Base-by-base conservation (phyloP, 768 basidiomycete genomes). In the Leucosporidium yakuticum region DNA sequence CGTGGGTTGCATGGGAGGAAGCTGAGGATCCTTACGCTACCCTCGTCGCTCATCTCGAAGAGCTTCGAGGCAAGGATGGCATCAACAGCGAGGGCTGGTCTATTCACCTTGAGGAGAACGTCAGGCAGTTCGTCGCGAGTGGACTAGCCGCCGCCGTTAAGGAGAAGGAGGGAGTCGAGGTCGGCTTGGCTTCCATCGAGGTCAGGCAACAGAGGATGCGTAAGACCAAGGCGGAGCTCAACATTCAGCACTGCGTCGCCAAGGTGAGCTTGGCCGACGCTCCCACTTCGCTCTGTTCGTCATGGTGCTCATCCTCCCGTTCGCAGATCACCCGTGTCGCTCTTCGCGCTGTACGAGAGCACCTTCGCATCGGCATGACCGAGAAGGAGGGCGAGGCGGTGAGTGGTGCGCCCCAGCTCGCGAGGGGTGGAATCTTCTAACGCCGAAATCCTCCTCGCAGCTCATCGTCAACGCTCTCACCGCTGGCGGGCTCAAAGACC, bases 101-200 rank as follows among this genome's bases (percentile, higher is more conserved):
- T 32, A 49, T 68, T 15, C 57, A 68, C 17, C 20, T 64, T 20
- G 67, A 68, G 51, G 67, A 68, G 63, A 68, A 68, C 39, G 67
- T 68, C 1, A 23, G 62, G 34, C 44, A 55, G 57, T 68, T 63
- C 25, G 56, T 68, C 25, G 25, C 32, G 5, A 19, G 36, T 4
- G 66, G 66, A 17, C 27, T 68, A 1, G 55, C 7, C 20, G 55
- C 49, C 4, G 61, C 54, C 12, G 67, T 14, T 8, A 8, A 25
- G 48, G 29, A 20, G 49, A 17, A 34, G 48, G 31, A 31, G 5
- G 2, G 32, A 20, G 44, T 25, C 19, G 47, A n/a, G 65, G 39
- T 68, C 19, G 39, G 32, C 8, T 39, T 68, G 31, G 67, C 54
- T 12, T 8, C 49, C 27, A 48, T 60, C 17, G 56, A 23, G 53